Conservation (phyloP, 208 protist species). For the Angomonas deanei region DNA sequence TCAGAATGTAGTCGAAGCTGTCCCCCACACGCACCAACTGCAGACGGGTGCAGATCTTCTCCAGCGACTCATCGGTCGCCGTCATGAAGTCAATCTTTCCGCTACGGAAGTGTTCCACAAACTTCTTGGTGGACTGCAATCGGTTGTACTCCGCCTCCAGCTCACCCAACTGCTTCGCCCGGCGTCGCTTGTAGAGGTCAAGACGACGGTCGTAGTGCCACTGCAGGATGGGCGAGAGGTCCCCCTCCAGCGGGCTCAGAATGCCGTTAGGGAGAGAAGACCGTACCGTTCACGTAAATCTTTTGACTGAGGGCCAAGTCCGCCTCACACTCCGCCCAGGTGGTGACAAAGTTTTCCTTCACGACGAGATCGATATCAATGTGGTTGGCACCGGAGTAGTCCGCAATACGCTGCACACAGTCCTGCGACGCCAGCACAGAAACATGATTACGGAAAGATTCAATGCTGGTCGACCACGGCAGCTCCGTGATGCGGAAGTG, state of each 20-base stretch:
- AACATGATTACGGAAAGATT: constrained; percentile 71
- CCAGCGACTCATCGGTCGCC: constrained; percentile 70
- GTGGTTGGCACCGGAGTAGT: constrained; percentile 89
- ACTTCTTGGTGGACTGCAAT: constrained; percentile 68
- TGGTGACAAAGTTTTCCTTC: constrained; percentile 40
- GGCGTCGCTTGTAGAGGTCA: constrained; percentile 83
- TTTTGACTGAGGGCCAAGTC: constrained; percentile 66
- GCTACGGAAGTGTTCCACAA: constrained; percentile 79
- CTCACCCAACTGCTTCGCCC: constrained; percentile 61
- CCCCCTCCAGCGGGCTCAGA: constrained; percentile 67
- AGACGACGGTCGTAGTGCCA: constrained; percentile 90
- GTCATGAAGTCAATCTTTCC: constrained; percentile 83
- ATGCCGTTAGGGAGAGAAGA: constrained; percentile 80
- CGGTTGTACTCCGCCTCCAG: constrained; percentile 64
- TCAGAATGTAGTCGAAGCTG: constrained; percentile 80
- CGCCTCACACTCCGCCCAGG: constrained; percentile 69
- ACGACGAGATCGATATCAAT: constrained; percentile 87
- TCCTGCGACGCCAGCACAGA: constrained; percentile 60
- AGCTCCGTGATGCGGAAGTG: constrained; percentile 76
- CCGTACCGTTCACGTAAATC: constrained; percentile 82
- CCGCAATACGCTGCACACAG: constrained; percentile 82
- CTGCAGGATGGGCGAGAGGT: constrained; percentile 73
- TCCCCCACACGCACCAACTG: constrained; percentile 71
- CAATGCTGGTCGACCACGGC: constrained; percentile 68
- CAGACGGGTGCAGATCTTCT: constrained; percentile 59